phyloP scores from a whole-genome alignment of 1,284 basidiomycete species.

The Ustanciosporium gigantosporum region DNA sequence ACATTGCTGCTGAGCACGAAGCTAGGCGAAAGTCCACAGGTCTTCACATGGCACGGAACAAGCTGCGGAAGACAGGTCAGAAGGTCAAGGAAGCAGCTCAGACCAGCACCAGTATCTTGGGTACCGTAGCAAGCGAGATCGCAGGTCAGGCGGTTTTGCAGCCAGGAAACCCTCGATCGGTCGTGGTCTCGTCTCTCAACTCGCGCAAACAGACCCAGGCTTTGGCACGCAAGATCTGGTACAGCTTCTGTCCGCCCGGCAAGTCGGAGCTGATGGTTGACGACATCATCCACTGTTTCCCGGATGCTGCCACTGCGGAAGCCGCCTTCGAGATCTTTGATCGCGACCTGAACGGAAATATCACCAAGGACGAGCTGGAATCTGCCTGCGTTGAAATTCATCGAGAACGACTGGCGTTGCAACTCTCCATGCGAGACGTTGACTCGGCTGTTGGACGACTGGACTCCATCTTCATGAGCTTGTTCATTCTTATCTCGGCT shows the following conservation, averaged over 20 bases:
- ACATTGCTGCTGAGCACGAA: conserved; percentile 36
- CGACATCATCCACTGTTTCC: conserved; percentile 77
- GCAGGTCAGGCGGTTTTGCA: conserved; percentile 63
- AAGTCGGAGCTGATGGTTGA: conserved; percentile 66
- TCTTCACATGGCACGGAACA: conserved; percentile 14
- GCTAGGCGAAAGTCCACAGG: conserved; percentile 35
- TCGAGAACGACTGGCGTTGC: conserved; percentile 79
- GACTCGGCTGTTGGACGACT: conserved; percentile 75
- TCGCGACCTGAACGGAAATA: conserved; percentile 79
- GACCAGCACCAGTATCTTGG: conserved; percentile 58
- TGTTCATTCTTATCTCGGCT: conserved; percentile 69
- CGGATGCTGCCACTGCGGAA: conserved; percentile 46
- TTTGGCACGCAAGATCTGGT: conserved; percentile 82
- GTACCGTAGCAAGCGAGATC: conserved; percentile 68
- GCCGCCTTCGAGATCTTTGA: conserved; percentile 77
- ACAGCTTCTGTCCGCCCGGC: conserved; percentile 72
- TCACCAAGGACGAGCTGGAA: conserved; percentile 74
- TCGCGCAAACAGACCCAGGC: conserved; percentile 75
- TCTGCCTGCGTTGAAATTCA: conserved; percentile 79
- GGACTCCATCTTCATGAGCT: conserved; percentile 63
- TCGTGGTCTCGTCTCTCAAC: conserved; percentile 35
- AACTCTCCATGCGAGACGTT: conserved; percentile 84
- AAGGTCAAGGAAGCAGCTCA: conserved; percentile 62
- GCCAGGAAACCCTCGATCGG: conserved; percentile 67
- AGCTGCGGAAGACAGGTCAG: conserved; percentile 26